These are phyloP conservation scores for Psilocybe sp. DNA, from an alignment of 768 basidiomycete genomes.

Conservation along the genomic window DNA sequence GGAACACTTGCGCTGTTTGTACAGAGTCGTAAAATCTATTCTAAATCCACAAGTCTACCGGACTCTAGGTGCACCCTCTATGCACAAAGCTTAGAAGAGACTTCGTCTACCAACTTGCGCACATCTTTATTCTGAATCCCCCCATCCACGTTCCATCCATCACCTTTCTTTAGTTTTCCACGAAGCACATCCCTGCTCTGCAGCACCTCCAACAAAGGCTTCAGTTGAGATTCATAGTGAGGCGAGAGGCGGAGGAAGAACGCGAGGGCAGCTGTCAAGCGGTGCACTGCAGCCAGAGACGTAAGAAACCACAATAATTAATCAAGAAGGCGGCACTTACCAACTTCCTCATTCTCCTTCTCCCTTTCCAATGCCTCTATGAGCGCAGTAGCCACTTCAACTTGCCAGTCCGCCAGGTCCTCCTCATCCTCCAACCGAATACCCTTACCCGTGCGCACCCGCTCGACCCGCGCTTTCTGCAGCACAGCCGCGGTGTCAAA, in stretches of 20 bases:
- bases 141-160: slow-evolving; percentile 40
- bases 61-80: slow-evolving; percentile 16
- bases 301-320: not conserved
- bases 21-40: too few relatives aligned
- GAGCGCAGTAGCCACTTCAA: slow-evolving; percentile 82
- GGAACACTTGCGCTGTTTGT: too few relatives aligned
- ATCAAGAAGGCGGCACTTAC: slow-evolving; percentile 39
- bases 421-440: slow-evolving; percentile 31
- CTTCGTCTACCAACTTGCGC: slow-evolving; percentile 62
- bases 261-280: slow-evolving; percentile 75
- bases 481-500: slow-evolving; percentile 72
- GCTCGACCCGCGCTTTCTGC: slow-evolving; percentile 57
- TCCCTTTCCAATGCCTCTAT: slow-evolving; percentile 76
- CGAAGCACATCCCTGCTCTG: slow-evolving; percentile 54
- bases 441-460: slow-evolving; percentile 25
- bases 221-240: slow-evolving; percentile 50
- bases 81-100: slow-evolving; percentile 44
- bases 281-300: slow-evolving; percentile 57
- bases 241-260: slow-evolving; percentile 78
- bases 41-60: too few relatives aligned
- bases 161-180: slow-evolving; percentile 53
- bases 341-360: slow-evolving; percentile 72
- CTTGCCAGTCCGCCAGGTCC: slow-evolving; percentile 80
- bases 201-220: slow-evolving; percentile 67
- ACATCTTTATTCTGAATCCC: slow-evolving; percentile 66